Evolutionary conservation across 2,329 filamentous ascomycete species (phyloP), one percentile per base, ranked within the genome.

Genomic region (Sclerotinia spermophila): DNA sequence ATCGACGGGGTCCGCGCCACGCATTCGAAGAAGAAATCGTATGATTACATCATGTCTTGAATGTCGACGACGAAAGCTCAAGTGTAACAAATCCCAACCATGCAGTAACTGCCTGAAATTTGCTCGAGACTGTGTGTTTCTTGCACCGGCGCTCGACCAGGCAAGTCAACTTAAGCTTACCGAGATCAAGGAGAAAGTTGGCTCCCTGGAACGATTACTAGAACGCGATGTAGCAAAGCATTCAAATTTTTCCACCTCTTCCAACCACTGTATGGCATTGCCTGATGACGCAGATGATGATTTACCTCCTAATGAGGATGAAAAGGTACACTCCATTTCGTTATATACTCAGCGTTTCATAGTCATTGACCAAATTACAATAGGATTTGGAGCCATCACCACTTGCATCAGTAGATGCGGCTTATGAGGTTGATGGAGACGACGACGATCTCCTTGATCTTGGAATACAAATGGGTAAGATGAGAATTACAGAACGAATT

Each of bases 111-210:
- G 78, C 48, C 66, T 76, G 2, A 79, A 84, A 67, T 83, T 82
- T 77, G 76, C 78, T n/a, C 81, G 84, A 27, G 82, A 85, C 74
- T 87, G 85, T 74, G 79, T 79, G 8, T 79, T 79, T 66, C 67
- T 79, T 40, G 77, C 76, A 27, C 77, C 77, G 19, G 76, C 78
- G 33, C 82, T 92, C n/a, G 91, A 93, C 79, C 85, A 90, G 72
- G 87, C 87, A 11, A 88, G 88, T 68, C 90, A 92, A 79, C 84
- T 89, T 75, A 89, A 89, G 75, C 83, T 94, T 68, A 90, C 89
- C 5, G 89, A 93, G 77, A 90, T 94, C 79, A 94, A 94, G 81
- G 91, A 94, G 79, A 90, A 90, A 80, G 91, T 93, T 80, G 90
- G 90, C 38, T 87, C 86, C 13, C 81, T 93, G 27, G 91, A 93